phyloP scores from a whole-genome alignment of 106 monocot genomes.

The Dendrobium catenatum region DNA sequence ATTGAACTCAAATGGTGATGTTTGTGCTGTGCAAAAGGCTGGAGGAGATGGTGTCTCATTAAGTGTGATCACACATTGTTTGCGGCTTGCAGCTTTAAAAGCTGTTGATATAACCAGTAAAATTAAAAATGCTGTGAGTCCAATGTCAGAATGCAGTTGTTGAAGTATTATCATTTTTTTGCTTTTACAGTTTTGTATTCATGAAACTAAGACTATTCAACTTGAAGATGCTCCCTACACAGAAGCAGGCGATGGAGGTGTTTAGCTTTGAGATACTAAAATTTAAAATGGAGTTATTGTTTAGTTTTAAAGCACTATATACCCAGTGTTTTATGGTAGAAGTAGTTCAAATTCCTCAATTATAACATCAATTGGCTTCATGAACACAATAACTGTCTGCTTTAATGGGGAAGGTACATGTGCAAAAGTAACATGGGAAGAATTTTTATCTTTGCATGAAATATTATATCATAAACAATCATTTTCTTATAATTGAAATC shows the following conservation, averaged over 20 bases:
- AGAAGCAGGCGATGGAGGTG: background rate
- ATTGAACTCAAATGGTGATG: constrained; percentile 77
- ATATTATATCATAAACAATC: background rate
- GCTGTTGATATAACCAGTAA: constrained; percentile 76
- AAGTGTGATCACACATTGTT: constrained; percentile 61
- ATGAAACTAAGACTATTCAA: background rate
- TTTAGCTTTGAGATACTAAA: background rate
- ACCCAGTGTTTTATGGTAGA: too few species aligned
- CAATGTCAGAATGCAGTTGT: background rate
- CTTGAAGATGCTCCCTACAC: background rate
- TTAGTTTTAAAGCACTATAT: background rate
- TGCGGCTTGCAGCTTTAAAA: constrained; percentile 72
- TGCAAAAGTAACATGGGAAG: background rate
- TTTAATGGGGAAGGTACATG: background rate
- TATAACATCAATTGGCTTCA: background rate
- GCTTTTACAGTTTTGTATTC: background rate
- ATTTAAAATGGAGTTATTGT: background rate
- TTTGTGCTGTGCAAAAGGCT: constrained; percentile 91
- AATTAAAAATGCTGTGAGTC: constrained; percentile 71
- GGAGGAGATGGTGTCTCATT: constrained; percentile 69
- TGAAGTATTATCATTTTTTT: background rate
- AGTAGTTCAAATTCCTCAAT: background rate
- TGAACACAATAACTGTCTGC: background rate
- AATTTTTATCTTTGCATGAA: background rate
- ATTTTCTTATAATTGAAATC: background rate